These are phyloP conservation scores for Kernera saxatilis DNA, from an alignment of 345 rosid genomes.

Conservation along the genomic window DNA sequence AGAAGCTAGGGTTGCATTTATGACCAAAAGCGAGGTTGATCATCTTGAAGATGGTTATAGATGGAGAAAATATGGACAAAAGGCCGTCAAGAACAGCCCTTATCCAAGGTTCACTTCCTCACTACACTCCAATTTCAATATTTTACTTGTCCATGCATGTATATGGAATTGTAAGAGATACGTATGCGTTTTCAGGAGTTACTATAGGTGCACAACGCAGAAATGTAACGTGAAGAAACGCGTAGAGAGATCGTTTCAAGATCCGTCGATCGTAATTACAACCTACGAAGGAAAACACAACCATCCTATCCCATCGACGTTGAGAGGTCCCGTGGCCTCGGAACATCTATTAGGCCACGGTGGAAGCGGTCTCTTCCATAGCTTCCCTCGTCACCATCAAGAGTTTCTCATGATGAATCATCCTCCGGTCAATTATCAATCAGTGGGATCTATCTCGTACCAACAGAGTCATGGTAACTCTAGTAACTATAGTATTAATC, in stretches of 20 bases:
- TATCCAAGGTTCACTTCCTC: constrained; percentile 52
- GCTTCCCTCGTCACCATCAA: constrained; percentile 16
- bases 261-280: constrained; percentile 67
- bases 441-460: constrained; percentile 1
- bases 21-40: constrained; percentile 79
- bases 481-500: background rate
- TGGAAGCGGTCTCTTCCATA: constrained; percentile 1
- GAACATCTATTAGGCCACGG: constrained; percentile 15
- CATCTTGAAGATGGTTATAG: constrained; percentile 82
- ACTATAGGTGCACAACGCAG: constrained; percentile 87
- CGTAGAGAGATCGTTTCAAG: constrained; percentile 77
- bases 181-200: constrained; percentile 46
- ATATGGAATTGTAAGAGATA: background rate
- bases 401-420: constrained; percentile 17
- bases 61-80: constrained; percentile 89
- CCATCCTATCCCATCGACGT: constrained; percentile 59
- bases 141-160: background rate
- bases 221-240: constrained; percentile 81
- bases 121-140: background rate
- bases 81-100: constrained; percentile 73
- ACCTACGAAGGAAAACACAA: constrained; percentile 86
- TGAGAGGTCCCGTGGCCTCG: constrained; percentile 40
- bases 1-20: constrained; percentile 61
- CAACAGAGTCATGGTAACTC: background rate
- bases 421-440: background rate